Evolutionary conservation across 225 moss, liverwort and hornwort species (phyloP), one percentile per base, ranked within the genome.

Genomic region (Rhytidiadelphus loreus): DNA sequence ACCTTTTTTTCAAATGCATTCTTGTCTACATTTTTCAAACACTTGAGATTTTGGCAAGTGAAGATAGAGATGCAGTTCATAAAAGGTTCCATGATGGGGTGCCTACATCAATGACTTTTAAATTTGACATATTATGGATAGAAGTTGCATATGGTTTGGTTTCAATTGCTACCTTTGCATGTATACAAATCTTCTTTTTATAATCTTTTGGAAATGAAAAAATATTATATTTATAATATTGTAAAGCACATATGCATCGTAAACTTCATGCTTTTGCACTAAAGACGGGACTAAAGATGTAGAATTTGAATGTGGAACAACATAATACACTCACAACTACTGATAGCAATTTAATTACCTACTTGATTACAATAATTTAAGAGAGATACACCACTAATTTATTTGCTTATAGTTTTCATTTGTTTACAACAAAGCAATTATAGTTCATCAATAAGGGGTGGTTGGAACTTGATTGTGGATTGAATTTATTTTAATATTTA

Each of bases 1-100:
- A 66, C 1, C 1, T 1, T 21, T 66, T 37, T n/a, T 9, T 12
- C 0, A 37, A 65, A 19, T 29, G 19, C 2, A 3, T 6, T 11
- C 0, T 0, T 6, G 11, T 65, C 6, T 66, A 5, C 3, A 66
- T 66, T 66, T 66, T 11, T 66, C 21, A 6, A 37, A 66, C 6
- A 66, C 37, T 66, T 21, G 21, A 71, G 16, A 43, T 12, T 22
- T 4, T 68, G 39, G 4, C 13, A 39, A 23, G 12, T 69, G 4
- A 39, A 23, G 68, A 69, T 69, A 39, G 69, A 7, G 4, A 39
- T 12, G 3, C 13, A 68, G 39, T 23, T 68, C 2, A 7, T 0
- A 21, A n/a, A 22, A 68, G 32, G 12, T 26, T n/a, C 2, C 2
- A n/a, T 68, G 1, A 23, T 68, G 13, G 1, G 2, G 35, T n/a